Conservation (phyloP, 2,329 filamentous ascomycete genomes). For the Malbranchea zuffiana region DNA sequence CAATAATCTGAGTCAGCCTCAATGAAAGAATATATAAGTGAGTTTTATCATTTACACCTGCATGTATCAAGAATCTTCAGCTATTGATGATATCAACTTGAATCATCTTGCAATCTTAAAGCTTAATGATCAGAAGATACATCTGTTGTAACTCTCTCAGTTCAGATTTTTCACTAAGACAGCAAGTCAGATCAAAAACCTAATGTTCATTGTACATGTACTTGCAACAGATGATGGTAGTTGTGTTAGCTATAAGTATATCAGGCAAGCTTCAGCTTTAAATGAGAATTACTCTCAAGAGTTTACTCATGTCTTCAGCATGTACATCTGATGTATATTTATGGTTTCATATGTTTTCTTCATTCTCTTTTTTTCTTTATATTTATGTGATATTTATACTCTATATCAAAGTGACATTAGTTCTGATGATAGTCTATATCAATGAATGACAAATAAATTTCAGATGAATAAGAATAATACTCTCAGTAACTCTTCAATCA, state of each 20-base stretch:
- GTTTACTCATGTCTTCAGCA: slow-evolving; percentile 1
- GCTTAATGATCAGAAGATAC: neutral
- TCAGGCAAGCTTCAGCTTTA: slow-evolving; percentile 3
- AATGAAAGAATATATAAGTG: slow-evolving; percentile 1
- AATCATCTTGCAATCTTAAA: slow-evolving; percentile 1
- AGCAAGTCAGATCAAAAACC: slow-evolving; percentile 10
- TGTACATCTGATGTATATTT: slow-evolving; percentile 3
- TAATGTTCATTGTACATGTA: slow-evolving; percentile 7
- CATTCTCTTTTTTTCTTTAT: neutral
- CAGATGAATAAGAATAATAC: too few relatives aligned
- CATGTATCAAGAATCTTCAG: neutral
- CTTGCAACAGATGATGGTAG: slow-evolving; percentile 4
- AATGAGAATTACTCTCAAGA: slow-evolving; percentile 7
- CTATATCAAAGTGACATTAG: too few relatives aligned
- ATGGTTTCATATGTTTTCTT: neutral
- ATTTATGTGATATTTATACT: too few relatives aligned
- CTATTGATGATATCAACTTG: neutral
- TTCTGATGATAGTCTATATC: too few relatives aligned
- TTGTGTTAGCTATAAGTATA: slow-evolving; percentile 7
- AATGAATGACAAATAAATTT: too few relatives aligned
- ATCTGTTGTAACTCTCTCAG: neutral
- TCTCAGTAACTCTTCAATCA: too few relatives aligned
- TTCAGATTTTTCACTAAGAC: neutral
- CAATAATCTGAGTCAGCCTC: too few relatives aligned
- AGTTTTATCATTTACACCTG: neutral